phyloP scores from a whole-genome alignment of 148 eudicot genomes.

The Linanthus parryae region DNA sequence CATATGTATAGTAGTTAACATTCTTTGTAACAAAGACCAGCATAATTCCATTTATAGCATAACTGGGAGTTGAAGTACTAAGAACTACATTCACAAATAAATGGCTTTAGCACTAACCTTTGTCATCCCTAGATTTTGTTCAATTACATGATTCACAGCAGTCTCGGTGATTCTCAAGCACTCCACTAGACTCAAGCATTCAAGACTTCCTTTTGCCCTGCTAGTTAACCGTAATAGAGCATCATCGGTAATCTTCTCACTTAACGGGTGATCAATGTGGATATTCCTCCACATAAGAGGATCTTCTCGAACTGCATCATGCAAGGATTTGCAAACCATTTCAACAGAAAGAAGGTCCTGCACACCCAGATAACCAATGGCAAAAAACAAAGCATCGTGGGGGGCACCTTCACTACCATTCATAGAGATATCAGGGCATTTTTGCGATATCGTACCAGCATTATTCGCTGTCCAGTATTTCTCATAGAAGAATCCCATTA shows the following conservation, averaged over 20 bases:
- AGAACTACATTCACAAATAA: not conserved
- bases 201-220: slow-evolving; percentile 42
- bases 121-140: slow-evolving; percentile 27
- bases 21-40: too few relatives aligned
- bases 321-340: slow-evolving; percentile 39
- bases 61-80: not conserved
- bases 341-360: slow-evolving; percentile 40
- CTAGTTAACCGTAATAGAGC: slow-evolving; percentile 26
- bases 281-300: slow-evolving; percentile 37
- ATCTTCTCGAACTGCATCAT: slow-evolving; percentile 31
- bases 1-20: too few relatives aligned
- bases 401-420: slow-evolving; percentile 23
- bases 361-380: slow-evolving; percentile 33
- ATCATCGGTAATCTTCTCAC: slow-evolving; percentile 26
- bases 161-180: slow-evolving; percentile 29
- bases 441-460: not conserved
- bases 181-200: slow-evolving; percentile 28
- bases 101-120: slow-evolving; percentile 23
- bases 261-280: slow-evolving; percentile 24
- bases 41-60: too few relatives aligned
- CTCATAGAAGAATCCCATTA: slow-evolving; percentile 14
- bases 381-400: slow-evolving; percentile 26
- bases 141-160: slow-evolving; percentile 32
- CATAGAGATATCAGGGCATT: not conserved
- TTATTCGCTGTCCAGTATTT: slow-evolving; percentile 10